phyloP scores from a whole-genome alignment of 345 rosid genomes.

The Theobroma cacao region DNA sequence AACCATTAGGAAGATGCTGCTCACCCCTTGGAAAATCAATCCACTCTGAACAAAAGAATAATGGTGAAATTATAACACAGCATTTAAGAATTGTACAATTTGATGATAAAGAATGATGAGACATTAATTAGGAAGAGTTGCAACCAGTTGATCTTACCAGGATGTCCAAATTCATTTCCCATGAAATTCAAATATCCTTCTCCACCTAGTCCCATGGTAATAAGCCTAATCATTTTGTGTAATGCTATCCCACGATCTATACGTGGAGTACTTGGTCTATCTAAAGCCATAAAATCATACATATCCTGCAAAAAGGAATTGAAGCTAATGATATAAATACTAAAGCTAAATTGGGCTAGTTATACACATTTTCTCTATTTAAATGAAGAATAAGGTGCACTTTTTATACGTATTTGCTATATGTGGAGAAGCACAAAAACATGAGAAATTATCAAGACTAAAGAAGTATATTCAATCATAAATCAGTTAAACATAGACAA shows the following conservation, averaged over 20 bases:
- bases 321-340: constrained; percentile 12
- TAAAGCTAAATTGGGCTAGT: not conserved
- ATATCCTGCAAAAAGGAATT: constrained; percentile 59
- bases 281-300: constrained; percentile 95
- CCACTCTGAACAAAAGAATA: constrained; percentile 62
- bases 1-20: constrained; percentile 74
- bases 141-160: constrained; percentile 49
- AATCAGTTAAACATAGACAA: too few relatives aligned
- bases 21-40: constrained; percentile 93
- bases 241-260: constrained; percentile 95
- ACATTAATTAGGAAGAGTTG: not conserved
- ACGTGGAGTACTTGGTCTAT: constrained; percentile 70
- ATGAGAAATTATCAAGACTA: too few relatives aligned
- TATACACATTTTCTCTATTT: not conserved
- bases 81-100: not conserved
- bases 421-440: too few relatives aligned
- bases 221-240: constrained; percentile 95
- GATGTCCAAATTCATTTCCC: constrained; percentile 99
- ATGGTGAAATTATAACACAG: constrained; percentile 7
- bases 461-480: too few relatives aligned
- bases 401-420: too few relatives aligned
- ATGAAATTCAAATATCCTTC: constrained; percentile 97
- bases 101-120: not conserved
- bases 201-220: constrained; percentile 94
- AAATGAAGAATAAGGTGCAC: not conserved